Evolutionary conservation across 2,329 filamentous ascomycete genomes (phyloP), one percentile per base, ranked within the genome.

Genomic region (Colletotrichum sp.): DNA sequence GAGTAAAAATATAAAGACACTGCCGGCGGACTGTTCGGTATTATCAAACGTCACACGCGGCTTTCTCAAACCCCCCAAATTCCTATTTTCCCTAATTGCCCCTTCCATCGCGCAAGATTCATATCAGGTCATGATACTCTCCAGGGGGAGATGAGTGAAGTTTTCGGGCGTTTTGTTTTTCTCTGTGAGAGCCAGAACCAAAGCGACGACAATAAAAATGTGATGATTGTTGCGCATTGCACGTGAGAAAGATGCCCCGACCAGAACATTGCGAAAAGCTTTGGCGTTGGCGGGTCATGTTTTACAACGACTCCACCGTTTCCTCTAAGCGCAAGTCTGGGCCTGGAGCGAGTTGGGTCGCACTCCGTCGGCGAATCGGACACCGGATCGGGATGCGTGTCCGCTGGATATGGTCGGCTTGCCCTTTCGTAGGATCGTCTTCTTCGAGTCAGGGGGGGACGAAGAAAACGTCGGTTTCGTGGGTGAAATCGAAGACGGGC

Each of bases 401-500:
- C 82, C 82, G 39, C 82, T 83, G 57, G 82, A 83, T 77, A 84
- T 79, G 79, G 84, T 82, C 80, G 84, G 81, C 81, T 81, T 86
- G 83, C 83, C 84, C 80, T 86, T 87, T 82, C 85, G 86, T 78
- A 86, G 83, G 79, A 86, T 86, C 82, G 87, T 85, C 81, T 86
- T 88, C 72, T 75, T 70, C 75, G 82, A 82, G 83, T 86, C 82
- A 74, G 83, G 81, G 73, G 83, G 81, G 79, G 84, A 64, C n/a
- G 62, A 64, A 64, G 62, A 64, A 84, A 81, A 83, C 80, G 78
- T 80, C 81, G 78, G 78, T 80, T 70, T 82, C 84, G 81, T 30
- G 52, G 85, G 81, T 82, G 87, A 86, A 84, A 83, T 83, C 76
- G 84, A 83, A 87, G 90, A 92, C 91, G 90, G 90, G 90, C 89